Percentiles rank a stretch among this genome's conserved stretches.
Evolutionary conservation across 148 eudicot species (phyloP).

Genomic region (Chenopodium berlandieri): DNA sequence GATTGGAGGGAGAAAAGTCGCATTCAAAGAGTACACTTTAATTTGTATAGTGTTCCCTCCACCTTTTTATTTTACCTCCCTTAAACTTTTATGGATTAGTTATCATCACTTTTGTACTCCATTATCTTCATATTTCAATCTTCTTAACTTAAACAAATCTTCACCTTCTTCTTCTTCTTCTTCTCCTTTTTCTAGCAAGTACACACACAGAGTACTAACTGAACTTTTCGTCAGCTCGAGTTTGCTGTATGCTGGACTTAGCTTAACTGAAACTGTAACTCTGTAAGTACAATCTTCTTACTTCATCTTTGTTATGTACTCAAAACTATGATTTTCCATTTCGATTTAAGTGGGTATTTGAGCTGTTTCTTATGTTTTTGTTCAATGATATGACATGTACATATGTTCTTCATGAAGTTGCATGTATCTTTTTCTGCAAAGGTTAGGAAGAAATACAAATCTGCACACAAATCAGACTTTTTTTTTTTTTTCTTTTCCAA

Average conservation of each 20-base stretch:
- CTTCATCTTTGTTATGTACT: background rate
- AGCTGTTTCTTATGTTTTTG: no score
- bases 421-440: background rate
- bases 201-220: constrained; percentile 2
- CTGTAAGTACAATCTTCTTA: constrained; percentile 9
- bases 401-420: background rate
- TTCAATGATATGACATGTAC: no score
- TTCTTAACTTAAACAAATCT: constrained; percentile 35
- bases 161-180: constrained; percentile 15
- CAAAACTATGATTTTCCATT: background rate
- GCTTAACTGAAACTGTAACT: constrained; percentile 11
- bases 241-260: background rate
- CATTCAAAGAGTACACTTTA: constrained; percentile 40
- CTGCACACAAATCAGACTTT: constrained; percentile 40
- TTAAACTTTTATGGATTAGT: constrained; percentile 28
- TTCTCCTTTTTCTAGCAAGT: constrained; percentile 35
- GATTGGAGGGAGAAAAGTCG: background rate
- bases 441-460: constrained; percentile 1
- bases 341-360: no score
- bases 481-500: constrained; percentile 31
- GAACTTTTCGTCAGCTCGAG: constrained; percentile 3
- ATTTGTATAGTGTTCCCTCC: constrained; percentile 78
- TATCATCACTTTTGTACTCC: constrained; percentile 48
- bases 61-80: constrained; percentile 31
- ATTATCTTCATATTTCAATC: constrained; percentile 29